A percentile compares a stretch with the other conserved stretches of the same genome.
These are phyloP conservation scores for Gossypium davidsonii DNA, from an alignment of 441 rosid genomes.

Conservation along the genomic window DNA sequence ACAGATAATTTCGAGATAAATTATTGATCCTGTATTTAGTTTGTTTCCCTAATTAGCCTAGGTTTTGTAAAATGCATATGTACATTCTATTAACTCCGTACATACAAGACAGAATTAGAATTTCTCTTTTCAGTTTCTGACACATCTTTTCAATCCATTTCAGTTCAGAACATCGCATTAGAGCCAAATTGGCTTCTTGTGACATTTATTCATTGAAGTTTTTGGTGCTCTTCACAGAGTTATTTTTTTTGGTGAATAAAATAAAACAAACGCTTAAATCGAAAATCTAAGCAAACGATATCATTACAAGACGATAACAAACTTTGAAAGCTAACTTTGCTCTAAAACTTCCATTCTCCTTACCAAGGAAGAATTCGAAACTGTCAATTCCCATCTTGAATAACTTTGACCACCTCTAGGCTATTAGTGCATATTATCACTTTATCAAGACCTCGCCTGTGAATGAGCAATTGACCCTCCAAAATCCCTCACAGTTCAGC, in stretches of 20 bases:
- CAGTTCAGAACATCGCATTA: neutral
- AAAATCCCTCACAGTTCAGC: neutral
- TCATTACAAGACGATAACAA: no score
- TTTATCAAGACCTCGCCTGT: neutral
- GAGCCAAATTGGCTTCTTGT: neutral
- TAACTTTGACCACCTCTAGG: no score
- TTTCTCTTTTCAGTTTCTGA: neutral
- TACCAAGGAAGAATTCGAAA: no score
- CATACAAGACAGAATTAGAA: neutral
- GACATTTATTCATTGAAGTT: neutral
- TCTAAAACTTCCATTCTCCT: no score
- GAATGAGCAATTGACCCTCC: neutral
- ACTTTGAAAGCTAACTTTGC: no score
- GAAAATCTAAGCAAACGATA: no score
- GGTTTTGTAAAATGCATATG: neutral
- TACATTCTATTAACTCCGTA: neutral
- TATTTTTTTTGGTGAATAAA: no score
- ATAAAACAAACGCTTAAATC: no score
- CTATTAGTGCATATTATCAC: no score
- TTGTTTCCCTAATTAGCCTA: neutral
- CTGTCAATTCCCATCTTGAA: no score
- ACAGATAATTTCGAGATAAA: neutral
- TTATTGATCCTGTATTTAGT: neutral
- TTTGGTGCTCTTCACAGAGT: neutral
- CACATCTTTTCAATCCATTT: neutral